These are phyloP conservation scores for Adansonia digitata DNA, from an alignment of 345 rosid genomes.

Conservation along the genomic window DNA sequence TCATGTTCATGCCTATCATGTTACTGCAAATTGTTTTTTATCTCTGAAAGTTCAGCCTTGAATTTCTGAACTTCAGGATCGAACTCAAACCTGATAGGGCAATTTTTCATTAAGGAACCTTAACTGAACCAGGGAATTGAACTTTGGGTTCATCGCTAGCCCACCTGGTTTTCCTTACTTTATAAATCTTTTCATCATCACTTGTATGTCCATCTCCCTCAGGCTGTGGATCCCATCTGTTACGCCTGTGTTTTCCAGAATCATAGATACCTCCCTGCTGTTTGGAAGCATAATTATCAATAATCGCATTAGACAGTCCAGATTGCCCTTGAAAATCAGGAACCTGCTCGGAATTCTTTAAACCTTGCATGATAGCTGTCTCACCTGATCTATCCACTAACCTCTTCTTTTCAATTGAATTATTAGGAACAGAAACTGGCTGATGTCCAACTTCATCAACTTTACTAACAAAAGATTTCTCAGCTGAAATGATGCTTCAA, in stretches of 20 bases:
- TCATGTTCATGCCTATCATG: neutral
- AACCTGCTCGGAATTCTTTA: neutral
- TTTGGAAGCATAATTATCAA: neutral
- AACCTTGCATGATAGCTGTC: neutral
- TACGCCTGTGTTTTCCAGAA: neutral
- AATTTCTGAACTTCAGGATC: slow-evolving; percentile 19
- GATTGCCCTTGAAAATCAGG: neutral
- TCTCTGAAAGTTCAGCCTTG: slow-evolving; percentile 18
- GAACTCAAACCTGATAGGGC: neutral
- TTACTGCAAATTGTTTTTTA: slow-evolving; percentile 15
- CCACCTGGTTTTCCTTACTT: slow-evolving; percentile 28
- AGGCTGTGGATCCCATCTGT: slow-evolving; percentile 12
- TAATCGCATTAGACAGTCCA: neutral
- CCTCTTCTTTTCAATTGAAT: neutral
- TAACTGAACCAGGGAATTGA: slow-evolving; percentile 21
- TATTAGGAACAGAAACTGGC: neutral
- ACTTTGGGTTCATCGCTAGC: slow-evolving; percentile 7
- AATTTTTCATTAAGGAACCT: neutral
- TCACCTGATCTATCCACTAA: neutral
- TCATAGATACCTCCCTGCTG: neutral
- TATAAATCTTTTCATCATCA: slow-evolving; percentile 5
- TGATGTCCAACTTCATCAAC: neutral
- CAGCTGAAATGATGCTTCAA: neutral
- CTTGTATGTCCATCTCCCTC: slow-evolving; percentile 1
- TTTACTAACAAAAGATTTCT: neutral